Percentiles rank a stretch among this genome's conserved stretches.
Conservation (phyloP, 371 early-diverging fungal genomes). For the Furculomyces boomerangus region DNA sequence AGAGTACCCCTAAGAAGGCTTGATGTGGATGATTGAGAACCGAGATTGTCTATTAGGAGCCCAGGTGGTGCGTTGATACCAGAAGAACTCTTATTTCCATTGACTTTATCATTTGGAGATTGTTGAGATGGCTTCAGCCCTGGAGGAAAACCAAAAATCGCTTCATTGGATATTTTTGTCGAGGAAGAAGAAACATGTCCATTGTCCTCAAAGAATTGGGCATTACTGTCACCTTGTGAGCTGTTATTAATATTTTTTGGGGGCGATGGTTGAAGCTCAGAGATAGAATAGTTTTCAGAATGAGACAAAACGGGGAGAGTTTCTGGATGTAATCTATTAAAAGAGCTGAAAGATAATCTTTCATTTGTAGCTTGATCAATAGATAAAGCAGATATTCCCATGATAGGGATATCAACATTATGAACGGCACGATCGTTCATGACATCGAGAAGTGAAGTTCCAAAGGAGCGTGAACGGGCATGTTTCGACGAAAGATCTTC, state of each 20-base stretch:
- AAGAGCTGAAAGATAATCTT: not conserved
- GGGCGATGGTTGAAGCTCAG: not conserved
- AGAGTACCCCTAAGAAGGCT: slow-evolving; percentile 23
- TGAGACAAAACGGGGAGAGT: not conserved
- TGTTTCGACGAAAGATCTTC: slow-evolving; percentile 4
- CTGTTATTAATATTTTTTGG: not conserved
- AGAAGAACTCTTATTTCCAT: not conserved
- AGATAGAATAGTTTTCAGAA: not conserved
- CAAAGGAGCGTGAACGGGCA: slow-evolving; percentile 21
- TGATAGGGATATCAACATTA: not conserved
- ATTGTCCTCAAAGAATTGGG: not conserved
- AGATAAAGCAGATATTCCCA: too few relatives aligned
- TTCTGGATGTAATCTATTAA: not conserved
- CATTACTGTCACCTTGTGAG: not conserved
- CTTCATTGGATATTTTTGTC: slow-evolving; percentile 2
- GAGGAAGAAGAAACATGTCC: not conserved
- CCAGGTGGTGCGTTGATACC: not conserved
- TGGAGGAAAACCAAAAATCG: slow-evolving; percentile 1
- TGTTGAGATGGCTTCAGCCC: not conserved
- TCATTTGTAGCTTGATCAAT: not conserved
- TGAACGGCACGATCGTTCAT: slow-evolving; percentile 13
- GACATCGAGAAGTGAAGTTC: slow-evolving; percentile 23
- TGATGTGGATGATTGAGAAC: slow-evolving; percentile 2
- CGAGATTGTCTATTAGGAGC: not conserved
- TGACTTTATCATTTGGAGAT: not conserved